Conservation (phyloP, 108 stramenopile species). For the Skeletonema grethae region DNA sequence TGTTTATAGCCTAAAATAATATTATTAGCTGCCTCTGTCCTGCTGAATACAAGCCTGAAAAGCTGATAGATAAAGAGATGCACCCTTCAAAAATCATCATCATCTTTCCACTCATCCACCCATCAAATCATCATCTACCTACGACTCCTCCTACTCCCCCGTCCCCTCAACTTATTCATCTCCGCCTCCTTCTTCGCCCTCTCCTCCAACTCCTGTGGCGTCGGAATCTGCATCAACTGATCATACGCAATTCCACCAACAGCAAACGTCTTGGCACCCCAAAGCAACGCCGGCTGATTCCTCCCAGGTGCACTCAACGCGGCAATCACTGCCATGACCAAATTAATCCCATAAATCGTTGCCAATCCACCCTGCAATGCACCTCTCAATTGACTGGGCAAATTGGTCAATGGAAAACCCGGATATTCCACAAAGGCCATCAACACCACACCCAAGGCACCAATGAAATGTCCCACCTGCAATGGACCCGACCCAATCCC, state of each 20-base stretch:
- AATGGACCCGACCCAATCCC: constrained; percentile 82
- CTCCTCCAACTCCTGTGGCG: constrained; percentile 58
- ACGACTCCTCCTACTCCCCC: constrained; percentile 26
- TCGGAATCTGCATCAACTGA: constrained; percentile 84
- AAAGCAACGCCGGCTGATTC: constrained; percentile 66
- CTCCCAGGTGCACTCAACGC: constrained; percentile 68
- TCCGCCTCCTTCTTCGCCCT: constrained; percentile 60
- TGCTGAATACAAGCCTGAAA: not conserved
- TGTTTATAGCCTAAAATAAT: not conserved
- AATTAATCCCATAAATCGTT: constrained; percentile 73
- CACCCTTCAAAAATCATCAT: not conserved
- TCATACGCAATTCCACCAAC: constrained; percentile 88
- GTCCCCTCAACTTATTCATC: constrained; percentile 26
- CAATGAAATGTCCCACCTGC: constrained; percentile 88
- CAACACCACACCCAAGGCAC: constrained; percentile 75
- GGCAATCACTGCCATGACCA: constrained; percentile 73
- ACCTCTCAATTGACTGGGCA: constrained; percentile 74
- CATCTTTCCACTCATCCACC: too few species aligned
- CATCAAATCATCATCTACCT: not conserved
- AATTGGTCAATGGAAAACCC: constrained; percentile 88
- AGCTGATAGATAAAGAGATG: not conserved
- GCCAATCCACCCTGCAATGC: constrained; percentile 81
- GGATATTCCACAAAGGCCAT: constrained; percentile 90
- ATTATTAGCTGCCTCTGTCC: too few species aligned
- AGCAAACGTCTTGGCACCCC: constrained; percentile 79